Evolutionary conservation across 176 grass and related monocot species (phyloP), one percentile per base, ranked within the genome.

Genomic region (Metroxylon sagu): DNA sequence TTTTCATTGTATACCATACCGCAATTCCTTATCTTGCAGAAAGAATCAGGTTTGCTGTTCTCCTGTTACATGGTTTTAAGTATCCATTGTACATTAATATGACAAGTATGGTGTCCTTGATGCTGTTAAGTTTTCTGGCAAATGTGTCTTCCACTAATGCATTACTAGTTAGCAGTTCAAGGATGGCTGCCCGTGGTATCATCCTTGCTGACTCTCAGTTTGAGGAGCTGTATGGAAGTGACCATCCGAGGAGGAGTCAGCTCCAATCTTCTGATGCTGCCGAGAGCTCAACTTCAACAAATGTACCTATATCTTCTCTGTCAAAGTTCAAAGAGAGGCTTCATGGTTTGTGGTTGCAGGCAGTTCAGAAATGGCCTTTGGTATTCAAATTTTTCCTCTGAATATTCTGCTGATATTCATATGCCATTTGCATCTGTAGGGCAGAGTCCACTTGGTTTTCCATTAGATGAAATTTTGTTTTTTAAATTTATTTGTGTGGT

Each of bases 1-100:
- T 97, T 77, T 97, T 91, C 73, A 85, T 97, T 64, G 57, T 97
- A 61, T 97, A 97, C 55, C 87, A 97, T 72, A 97, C 87, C 73
- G 72, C 78, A 15, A 58, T 97, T 28, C 84, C 93, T 7, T 97
- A 91, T 79, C 78, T 97, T 35, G 87, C 84, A 61, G 93, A 97
- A 85, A 78, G 87, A 60, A 85, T 97, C 50, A 97, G 93, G 93
- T 91, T 68, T 73, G 52, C 5, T 17, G 63, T 26, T 71, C 50
- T 50, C 3, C 28, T 70, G 1, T 53, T 26, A 26, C 25, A 19
- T 48, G 29, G 54, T 57, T 66, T 50, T 65, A 43, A 43, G 12
- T 43, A 3, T 43, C 35, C 35, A 43, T 43, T 43, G 35, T 43
- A 12, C 35, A 43, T 43, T 6, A 43, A 2, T 43, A 43, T 43